These are phyloP conservation scores for Nissolia schottii DNA, from an alignment of 306 rosid genomes.

Conservation along the genomic window DNA sequence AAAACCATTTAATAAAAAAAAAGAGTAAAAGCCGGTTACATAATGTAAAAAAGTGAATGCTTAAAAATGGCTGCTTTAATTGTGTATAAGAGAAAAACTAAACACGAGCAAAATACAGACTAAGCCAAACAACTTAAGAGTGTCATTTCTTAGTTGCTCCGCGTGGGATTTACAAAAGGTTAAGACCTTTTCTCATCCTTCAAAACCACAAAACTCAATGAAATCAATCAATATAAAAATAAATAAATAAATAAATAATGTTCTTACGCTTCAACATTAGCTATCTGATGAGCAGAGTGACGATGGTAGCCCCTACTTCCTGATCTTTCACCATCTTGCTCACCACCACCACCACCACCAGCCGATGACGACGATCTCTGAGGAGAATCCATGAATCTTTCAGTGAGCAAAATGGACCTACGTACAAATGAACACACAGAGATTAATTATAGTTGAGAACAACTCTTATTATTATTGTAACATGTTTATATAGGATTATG, in stretches of 20 bases:
- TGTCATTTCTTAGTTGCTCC: too few species aligned
- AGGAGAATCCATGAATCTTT: constrained; percentile 20
- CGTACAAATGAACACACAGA: background rate
- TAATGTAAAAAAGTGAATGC: too few species aligned
- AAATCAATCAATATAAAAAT: background rate
- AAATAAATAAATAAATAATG: background rate
- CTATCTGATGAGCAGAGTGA: constrained; percentile 40
- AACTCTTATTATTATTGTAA: background rate
- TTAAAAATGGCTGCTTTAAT: too few species aligned
- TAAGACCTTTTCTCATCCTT: too few species aligned
- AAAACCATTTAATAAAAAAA: too few species aligned
- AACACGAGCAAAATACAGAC: too few species aligned
- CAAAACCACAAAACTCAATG: too few species aligned
- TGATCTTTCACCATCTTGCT: constrained; percentile 20
- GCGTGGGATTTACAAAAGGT: too few species aligned
- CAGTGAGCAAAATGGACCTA: background rate
- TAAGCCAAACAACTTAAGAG: too few species aligned
- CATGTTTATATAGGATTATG: background rate
- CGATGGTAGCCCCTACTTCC: constrained; percentile 40
- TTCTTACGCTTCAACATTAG: constrained; percentile 51
- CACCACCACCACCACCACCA: constrained; percentile 29
- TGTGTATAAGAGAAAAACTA: too few species aligned
- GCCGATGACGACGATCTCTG: constrained; percentile 6
- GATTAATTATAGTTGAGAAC: background rate
- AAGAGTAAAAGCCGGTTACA: too few species aligned